Conservation (phyloP, 2,329 filamentous ascomycete genomes). For the Aspergillus luchuensis region DNA sequence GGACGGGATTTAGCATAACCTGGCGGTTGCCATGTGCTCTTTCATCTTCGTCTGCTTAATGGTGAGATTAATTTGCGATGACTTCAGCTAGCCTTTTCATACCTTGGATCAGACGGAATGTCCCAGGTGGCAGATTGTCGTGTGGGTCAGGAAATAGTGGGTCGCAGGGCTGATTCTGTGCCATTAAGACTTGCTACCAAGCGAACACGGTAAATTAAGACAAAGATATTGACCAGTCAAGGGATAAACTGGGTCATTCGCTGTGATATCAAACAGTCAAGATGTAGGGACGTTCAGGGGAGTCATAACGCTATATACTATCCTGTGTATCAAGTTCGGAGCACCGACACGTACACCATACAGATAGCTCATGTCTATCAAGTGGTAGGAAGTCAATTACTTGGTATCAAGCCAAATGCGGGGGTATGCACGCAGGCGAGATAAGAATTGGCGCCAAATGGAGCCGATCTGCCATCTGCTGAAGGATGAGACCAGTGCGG, state of each 20-base stretch:
- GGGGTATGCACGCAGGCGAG: not conserved
- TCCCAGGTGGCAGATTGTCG: constrained; percentile 25
- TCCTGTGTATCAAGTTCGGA: not conserved
- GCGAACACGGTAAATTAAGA: not conserved
- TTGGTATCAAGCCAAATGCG: not conserved
- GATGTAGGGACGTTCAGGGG: not conserved
- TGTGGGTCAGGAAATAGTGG: constrained; percentile 1
- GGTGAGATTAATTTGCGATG: not conserved
- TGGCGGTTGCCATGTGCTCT: constrained; percentile 11
- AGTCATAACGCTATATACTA: not conserved
- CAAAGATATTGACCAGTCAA: no score
- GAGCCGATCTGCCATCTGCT: not conserved
- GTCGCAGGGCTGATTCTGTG: not conserved
- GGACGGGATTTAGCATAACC: constrained; percentile 41
- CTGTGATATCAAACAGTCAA: no score
- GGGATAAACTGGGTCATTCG: no score
- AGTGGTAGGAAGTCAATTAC: not conserved
- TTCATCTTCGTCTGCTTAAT: constrained; percentile 18
- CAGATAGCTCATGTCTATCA: not conserved
- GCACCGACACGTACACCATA: not conserved
- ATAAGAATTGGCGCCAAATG: not conserved
- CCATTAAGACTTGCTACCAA: constrained; percentile 14
- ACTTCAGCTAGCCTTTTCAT: not conserved
- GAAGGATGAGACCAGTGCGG: not conserved
- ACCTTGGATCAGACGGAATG: constrained; percentile 30